Percentiles rank a stretch among this genome's conserved stretches.
These are phyloP conservation scores for Aspergillus brunneoviolaceus DNA, from an alignment of 2,329 filamentous ascomycete genomes.

Conservation along the genomic window DNA sequence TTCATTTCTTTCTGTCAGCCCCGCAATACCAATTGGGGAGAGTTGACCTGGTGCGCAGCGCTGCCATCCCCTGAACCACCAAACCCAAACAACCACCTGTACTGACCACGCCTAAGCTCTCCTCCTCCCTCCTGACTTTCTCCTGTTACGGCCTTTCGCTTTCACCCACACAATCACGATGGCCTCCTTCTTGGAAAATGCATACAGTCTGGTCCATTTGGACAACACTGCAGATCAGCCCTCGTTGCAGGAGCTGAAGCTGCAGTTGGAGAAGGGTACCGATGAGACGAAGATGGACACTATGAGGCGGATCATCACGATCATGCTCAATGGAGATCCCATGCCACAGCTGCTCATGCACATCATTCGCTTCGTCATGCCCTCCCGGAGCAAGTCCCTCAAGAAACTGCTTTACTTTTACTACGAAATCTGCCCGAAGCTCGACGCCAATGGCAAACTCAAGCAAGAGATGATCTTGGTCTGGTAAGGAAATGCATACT, in stretches of 20 bases:
- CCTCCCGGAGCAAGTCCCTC: slow-evolving; percentile 89
- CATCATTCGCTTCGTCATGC: slow-evolving; percentile 99
- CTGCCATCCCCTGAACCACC: slow-evolving; percentile 12
- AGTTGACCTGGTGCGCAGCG: slow-evolving; percentile 28
- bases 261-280: slow-evolving; percentile 87
- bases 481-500: slow-evolving; percentile 62
- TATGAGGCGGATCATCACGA: slow-evolving; percentile 91
- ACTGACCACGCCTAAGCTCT: slow-evolving; percentile 35
- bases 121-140: slow-evolving; percentile 30
- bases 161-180: slow-evolving; percentile 56
- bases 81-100: slow-evolving; percentile 30
- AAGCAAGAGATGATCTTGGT: slow-evolving; percentile 99
- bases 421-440: slow-evolving; percentile 98
- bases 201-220: slow-evolving; percentile 96
- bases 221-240: slow-evolving; percentile 96
- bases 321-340: slow-evolving; percentile 97
- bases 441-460: slow-evolving; percentile 85
- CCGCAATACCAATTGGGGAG: slow-evolving; percentile 25
- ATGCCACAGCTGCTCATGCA: slow-evolving; percentile 97
- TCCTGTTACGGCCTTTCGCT: slow-evolving; percentile 21
- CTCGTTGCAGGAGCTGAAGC: slow-evolving; percentile 84
- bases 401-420: slow-evolving; percentile 99
- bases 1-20: slow-evolving; percentile 25
- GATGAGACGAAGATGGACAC: slow-evolving; percentile 93
- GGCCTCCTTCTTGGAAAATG: slow-evolving; percentile 90